phyloP scores from a whole-genome alignment of 345 rosid species.

The Trapa incisa region DNA sequence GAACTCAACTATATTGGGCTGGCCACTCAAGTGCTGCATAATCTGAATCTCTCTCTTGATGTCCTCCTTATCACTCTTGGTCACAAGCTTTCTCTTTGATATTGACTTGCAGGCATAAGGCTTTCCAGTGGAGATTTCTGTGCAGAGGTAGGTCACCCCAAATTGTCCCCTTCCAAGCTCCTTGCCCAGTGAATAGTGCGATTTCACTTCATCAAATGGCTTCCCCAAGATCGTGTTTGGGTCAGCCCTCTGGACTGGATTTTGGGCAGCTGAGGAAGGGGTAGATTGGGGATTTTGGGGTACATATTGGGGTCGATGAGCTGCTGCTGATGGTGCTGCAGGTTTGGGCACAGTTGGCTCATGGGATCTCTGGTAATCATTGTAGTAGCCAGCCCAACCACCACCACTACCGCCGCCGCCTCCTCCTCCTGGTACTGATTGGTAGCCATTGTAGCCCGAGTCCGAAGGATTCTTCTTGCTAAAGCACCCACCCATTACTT shows the following conservation, averaged over 20 bases:
- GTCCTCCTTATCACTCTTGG: conserved; percentile 64
- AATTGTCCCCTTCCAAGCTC: conserved; percentile 88
- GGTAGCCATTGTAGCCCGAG: conserved; percentile 8
- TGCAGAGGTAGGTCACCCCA: conserved; percentile 73
- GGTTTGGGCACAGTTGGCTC: conserved; percentile 3
- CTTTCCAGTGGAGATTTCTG: conserved; percentile 55
- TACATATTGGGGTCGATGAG: neutral
- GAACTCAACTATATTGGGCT: conserved; percentile 81
- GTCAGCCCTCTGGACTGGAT: conserved; percentile 19
- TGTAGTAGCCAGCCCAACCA: neutral
- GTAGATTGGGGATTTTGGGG: neutral
- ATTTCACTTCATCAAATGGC: conserved; percentile 58
- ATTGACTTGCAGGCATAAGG: conserved; percentile 79
- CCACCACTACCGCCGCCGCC: neutral
- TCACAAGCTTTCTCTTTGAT: conserved; percentile 58
- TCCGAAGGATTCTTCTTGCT: conserved; percentile 7
- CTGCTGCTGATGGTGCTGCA: conserved; percentile 5
- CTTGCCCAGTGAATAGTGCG: conserved; percentile 49
- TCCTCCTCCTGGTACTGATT: conserved; percentile 5
- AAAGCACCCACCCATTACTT: conserved; percentile 10
- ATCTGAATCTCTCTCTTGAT: conserved; percentile 76
- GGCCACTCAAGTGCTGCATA: conserved; percentile 94
- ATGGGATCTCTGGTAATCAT: conserved; percentile 6
- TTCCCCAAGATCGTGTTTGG: conserved; percentile 61
- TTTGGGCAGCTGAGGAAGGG: neutral